phyloP scores from a whole-genome alignment of 1,284 basidiomycete genomes.

The Sanghuangporus sanghuang region DNA sequence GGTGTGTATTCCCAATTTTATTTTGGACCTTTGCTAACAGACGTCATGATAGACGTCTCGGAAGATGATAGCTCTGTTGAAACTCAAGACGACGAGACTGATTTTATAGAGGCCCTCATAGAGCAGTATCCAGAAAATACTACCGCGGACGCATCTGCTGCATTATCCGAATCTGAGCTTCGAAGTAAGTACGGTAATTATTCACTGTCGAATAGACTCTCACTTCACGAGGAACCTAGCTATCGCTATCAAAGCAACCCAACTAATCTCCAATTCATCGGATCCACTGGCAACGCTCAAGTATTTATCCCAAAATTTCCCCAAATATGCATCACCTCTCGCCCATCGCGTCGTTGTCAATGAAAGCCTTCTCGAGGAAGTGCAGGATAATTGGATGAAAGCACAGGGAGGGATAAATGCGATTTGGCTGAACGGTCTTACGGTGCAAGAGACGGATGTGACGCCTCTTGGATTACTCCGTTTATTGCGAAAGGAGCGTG shows the following conservation, averaged over 20 bases:
- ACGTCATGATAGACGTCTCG: constrained; percentile 15
- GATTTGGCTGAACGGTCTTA: constrained; percentile 78
- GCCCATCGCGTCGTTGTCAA: constrained; percentile 59
- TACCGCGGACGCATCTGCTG: constrained; percentile 44
- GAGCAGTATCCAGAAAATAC: constrained; percentile 51
- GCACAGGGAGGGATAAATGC: constrained; percentile 49
- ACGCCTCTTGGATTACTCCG: constrained; percentile 57
- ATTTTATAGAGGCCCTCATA: constrained; percentile 46
- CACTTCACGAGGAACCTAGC: constrained; percentile 31
- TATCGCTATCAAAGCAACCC: constrained; percentile 70
- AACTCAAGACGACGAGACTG: constrained; percentile 27
- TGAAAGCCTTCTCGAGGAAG: constrained; percentile 49
- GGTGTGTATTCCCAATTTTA: constrained; percentile 15
- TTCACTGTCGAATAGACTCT: background rate
- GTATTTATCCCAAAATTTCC: constrained; percentile 83
- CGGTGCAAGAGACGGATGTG: constrained; percentile 58
- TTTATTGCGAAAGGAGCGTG: constrained; percentile 65
- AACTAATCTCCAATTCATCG: constrained; percentile 61
- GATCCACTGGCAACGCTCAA: constrained; percentile 59
- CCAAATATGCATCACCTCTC: constrained; percentile 72
- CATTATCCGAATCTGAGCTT: constrained; percentile 64
- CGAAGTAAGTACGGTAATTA: constrained; percentile 32
- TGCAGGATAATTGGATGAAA: constrained; percentile 50
- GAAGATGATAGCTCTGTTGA: constrained; percentile 22
- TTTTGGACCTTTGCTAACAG: background rate